These are phyloP conservation scores for Leccinum fuscescens DNA, from an alignment of 1,284 basidiomycete genomes.

Conservation along the genomic window DNA sequence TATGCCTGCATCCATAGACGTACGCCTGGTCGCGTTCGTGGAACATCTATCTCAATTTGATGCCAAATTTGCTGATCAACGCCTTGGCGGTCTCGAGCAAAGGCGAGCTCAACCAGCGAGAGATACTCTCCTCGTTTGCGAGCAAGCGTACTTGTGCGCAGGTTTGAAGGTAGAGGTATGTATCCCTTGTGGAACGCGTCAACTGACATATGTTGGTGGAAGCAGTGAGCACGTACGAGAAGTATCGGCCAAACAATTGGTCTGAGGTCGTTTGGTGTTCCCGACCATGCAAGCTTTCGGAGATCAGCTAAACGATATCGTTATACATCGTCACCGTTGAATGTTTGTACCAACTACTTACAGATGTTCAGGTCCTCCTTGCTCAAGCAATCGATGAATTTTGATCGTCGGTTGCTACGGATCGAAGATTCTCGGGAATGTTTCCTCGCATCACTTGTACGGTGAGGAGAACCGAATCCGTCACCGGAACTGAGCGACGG, in stretches of 20 bases:
- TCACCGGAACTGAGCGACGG: conserved; percentile 25
- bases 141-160: conserved; percentile 74
- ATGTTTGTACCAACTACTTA: conserved; percentile 33
- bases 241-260: conserved; percentile 95
- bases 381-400: conserved; percentile 71
- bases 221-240: conserved; percentile 56
- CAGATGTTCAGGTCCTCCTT: conserved; percentile 76
- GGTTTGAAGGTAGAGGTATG: conserved; percentile 81
- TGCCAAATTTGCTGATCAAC: conserved; percentile 97
- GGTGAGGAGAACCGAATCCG: conserved; percentile 14
- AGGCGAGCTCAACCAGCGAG: conserved; percentile 88
- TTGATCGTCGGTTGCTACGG: conserved; percentile 65
- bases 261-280: conserved; percentile 85
- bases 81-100: conserved; percentile 77
- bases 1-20: conserved; percentile 84
- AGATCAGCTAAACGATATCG: conserved; percentile 59
- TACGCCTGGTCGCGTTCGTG: conserved; percentile 89
- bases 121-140: conserved; percentile 93
- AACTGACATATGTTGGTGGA: conserved; percentile 1
- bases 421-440: conserved; percentile 73
- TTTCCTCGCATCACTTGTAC: conserved; percentile 46
- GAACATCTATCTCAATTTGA: conserved; percentile 96
- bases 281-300: conserved; percentile 92
- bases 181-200: conserved; percentile 67
- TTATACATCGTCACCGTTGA: conserved; percentile 3